A percentile compares a stretch with the other conserved stretches of the same genome.
phyloP scores from a whole-genome alignment of 257 asterid genomes.

The Solanum sparsipilum region DNA sequence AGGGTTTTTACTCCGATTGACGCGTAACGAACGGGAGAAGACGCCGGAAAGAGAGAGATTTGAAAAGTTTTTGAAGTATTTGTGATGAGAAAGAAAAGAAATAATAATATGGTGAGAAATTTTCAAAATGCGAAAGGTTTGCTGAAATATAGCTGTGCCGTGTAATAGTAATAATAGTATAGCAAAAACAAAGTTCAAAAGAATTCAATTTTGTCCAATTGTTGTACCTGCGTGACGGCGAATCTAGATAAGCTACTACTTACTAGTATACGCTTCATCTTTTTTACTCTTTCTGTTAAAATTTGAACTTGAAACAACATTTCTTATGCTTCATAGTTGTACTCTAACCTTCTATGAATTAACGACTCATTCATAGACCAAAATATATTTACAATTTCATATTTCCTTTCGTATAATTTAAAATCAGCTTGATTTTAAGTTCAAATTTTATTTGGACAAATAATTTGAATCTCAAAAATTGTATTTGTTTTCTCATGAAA shows the following conservation, averaged over 20 bases:
- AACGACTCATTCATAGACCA: neutral
- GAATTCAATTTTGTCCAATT: neutral
- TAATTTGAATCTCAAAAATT: neutral
- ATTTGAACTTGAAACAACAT: neutral
- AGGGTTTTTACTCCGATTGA: neutral
- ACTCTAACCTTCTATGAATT: neutral
- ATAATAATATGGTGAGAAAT: slow-evolving; percentile 7
- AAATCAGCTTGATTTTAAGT: neutral
- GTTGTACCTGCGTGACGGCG: neutral
- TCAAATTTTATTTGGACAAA: neutral
- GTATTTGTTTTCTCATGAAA: too few species aligned
- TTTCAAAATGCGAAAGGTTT: neutral
- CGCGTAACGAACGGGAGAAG: slow-evolving; percentile 6
- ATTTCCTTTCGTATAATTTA: neutral
- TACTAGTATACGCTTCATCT: neutral
- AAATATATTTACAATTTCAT: too few species aligned
- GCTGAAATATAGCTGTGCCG: neutral
- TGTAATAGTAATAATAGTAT: neutral
- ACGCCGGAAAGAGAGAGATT: slow-evolving; percentile 19
- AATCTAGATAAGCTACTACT: neutral
- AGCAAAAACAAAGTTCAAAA: neutral
- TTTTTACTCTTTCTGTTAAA: neutral
- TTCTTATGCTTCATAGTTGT: neutral
- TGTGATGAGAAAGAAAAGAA: slow-evolving; percentile 9
- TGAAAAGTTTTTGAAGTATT: slow-evolving; percentile 16